Evolutionary conservation across 768 basidiomycete species (phyloP), one percentile per base, ranked within the genome.

Genomic region (Lentinula aciculospora): DNA sequence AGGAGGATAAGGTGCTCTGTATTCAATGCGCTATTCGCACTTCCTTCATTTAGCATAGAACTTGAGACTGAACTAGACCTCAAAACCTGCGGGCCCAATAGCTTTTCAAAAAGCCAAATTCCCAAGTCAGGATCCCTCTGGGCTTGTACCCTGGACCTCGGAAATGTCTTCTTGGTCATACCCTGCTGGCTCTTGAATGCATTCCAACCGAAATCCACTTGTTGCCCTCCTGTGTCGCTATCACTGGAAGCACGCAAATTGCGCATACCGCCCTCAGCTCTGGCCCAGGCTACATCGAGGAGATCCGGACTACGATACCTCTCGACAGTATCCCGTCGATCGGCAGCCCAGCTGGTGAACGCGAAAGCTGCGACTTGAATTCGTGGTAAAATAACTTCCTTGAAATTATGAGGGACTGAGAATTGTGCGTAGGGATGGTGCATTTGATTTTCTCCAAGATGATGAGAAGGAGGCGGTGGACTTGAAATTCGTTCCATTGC

Each of bases 131-230:
- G 13, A 28, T 34, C 36, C 36, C 39, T 53, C 23, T 36, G 8
- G 3, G 8, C 19, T 28, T 53, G 32, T 10, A 27, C 23, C 19
- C 5, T 53, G 13, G 51, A 36, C 12, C 34, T 39, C 4, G 51
- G 51, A 39, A 36, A 53, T 23, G 23, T n/a, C 36, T 53, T 53
- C 8, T 12, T 23, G 21, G 4, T 39, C 51, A 28, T 25, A 6
- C 25, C 15, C 8, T 21, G 9, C 36, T 53, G 51, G 21, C 4
- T 27, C 23, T 53, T 53, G 21, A 10, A 36, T 6, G 36, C 9
- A 28, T 53, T 53, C 51, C 51, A 53, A 13, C 51, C 51, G 39
- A 53, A 53, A 7, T 39, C 36, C 19, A 53, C 23, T 23, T 53
- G 51, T n/a, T 25, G 21, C 21, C 51, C 34, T 4, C 17, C 23